Conservation (phyloP, 139 green algal species). For the Chlamydomonas sp. region DNA sequence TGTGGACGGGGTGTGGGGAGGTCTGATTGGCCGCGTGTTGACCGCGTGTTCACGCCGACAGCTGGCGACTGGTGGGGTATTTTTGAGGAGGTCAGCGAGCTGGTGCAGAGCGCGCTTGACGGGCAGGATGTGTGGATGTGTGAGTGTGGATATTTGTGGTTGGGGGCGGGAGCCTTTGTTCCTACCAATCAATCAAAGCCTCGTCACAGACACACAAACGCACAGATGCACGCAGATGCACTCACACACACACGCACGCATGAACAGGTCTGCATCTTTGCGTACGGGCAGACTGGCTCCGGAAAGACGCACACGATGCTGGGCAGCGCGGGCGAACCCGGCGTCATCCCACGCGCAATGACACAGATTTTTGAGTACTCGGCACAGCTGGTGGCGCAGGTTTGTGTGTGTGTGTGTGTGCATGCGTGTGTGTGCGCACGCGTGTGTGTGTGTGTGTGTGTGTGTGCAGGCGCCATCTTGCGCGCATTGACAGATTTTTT, state of each 20-base stretch:
- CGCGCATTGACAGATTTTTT: no score
- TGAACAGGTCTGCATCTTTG: slow-evolving; percentile 81
- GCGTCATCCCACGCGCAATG: slow-evolving; percentile 82
- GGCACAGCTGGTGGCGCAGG: no score
- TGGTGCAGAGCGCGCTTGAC: slow-evolving; percentile 72
- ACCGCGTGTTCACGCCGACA: slow-evolving; percentile 68
- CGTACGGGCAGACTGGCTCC: slow-evolving; percentile 80
- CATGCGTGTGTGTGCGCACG: no score
- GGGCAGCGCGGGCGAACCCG: slow-evolving; percentile 50
- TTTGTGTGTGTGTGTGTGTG: no score
- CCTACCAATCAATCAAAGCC: slow-evolving; percentile 73
- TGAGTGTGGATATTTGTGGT: neutral
- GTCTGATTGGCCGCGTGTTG: neutral
- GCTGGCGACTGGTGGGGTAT: slow-evolving; percentile 59
- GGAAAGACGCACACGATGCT: slow-evolving; percentile 86
- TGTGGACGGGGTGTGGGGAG: neutral
- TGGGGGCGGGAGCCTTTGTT: slow-evolving; percentile 60
- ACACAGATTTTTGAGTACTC: no score
- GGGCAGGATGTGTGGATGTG: slow-evolving; percentile 39
- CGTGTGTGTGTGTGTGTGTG: no score
- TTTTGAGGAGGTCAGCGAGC: slow-evolving; percentile 79
- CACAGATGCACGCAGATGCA: no score
- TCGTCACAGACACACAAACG: slow-evolving; percentile 71
- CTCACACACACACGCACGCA: neutral
- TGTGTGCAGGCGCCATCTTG: no score